Conservation (phyloP, 2,329 filamentous ascomycete species). For the Phoma sp. region DNA sequence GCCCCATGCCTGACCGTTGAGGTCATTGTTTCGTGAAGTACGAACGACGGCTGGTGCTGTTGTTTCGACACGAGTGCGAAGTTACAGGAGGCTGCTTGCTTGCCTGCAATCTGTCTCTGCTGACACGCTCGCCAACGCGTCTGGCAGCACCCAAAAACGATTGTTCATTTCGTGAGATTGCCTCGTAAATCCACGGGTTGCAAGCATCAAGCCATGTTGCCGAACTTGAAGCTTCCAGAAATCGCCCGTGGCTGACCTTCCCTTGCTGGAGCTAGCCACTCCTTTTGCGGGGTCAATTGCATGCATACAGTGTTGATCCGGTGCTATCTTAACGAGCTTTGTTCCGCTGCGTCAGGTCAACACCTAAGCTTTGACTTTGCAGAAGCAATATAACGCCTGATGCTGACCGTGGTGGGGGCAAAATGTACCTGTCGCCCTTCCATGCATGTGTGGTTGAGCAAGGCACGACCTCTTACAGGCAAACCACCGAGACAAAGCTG, state of each 20-base stretch:
- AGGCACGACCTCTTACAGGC: conserved; percentile 23
- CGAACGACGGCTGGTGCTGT: conserved; percentile 9
- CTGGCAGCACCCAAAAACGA: conserved; percentile 8
- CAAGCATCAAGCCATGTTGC: conserved; percentile 20
- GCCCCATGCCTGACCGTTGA: conserved; percentile 23
- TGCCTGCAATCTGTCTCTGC: conserved; percentile 11
- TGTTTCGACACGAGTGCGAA: conserved; percentile 17
- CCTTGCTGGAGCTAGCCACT: conserved; percentile 34
- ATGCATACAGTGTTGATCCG: conserved; percentile 30
- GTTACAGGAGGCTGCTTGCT: conserved; percentile 11
- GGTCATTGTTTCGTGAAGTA: conserved; percentile 25
- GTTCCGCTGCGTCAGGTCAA: conserved; percentile 36
- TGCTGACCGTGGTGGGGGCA: conserved; percentile 29
- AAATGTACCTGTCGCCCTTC: conserved; percentile 10
- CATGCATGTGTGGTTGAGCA: conserved; percentile 27
- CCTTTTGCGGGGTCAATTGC: conserved; percentile 43
- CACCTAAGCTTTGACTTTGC: conserved; percentile 26
- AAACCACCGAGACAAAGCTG: conserved; percentile 10
- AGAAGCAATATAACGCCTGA: conserved; percentile 30
- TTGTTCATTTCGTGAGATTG: conserved; percentile 30
- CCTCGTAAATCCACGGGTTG: conserved; percentile 20
- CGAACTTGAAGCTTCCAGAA: conserved; percentile 25
- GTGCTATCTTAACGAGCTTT: conserved; percentile 32
- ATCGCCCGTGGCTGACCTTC: conserved; percentile 34
- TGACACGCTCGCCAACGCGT: conserved; percentile 19